These are phyloP conservation scores for Cystofilobasidium capitatum DNA, from an alignment of 768 basidiomycete species.

Conservation along the genomic window DNA sequence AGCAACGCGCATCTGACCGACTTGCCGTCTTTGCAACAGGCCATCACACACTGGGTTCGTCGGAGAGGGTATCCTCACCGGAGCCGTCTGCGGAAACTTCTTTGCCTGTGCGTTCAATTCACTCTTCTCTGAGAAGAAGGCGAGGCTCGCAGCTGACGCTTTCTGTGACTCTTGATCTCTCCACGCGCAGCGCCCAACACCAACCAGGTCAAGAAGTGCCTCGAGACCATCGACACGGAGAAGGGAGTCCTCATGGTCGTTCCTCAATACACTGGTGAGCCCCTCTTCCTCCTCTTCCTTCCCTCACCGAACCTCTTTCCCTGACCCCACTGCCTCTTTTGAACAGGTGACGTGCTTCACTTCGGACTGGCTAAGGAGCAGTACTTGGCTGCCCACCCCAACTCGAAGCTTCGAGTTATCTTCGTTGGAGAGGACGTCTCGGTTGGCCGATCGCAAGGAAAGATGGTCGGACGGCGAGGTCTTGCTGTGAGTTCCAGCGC, in stretches of 20 bases:
- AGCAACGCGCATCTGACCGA: not conserved
- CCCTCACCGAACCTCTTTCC: slow-evolving; percentile 24
- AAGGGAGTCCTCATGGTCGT: slow-evolving; percentile 6
- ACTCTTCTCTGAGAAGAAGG: not conserved
- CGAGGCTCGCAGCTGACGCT: not conserved
- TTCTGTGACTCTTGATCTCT: not conserved
- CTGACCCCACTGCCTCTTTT: no score
- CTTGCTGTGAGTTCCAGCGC: no score
- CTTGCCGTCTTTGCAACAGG: not conserved
- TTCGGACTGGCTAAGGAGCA: slow-evolving; percentile 42
- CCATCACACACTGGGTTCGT: slow-evolving; percentile 23
- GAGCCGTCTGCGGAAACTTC: slow-evolving; percentile 24
- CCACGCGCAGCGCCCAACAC: slow-evolving; percentile 21
- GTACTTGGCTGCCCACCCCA: slow-evolving; percentile 28
- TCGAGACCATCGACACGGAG: slow-evolving; percentile 24
- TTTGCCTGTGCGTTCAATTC: slow-evolving; percentile 16
- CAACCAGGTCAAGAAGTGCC: slow-evolving; percentile 25
- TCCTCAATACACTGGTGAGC: slow-evolving; percentile 2
- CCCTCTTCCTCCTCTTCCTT: not conserved
- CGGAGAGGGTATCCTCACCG: slow-evolving; percentile 18
- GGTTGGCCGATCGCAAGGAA: slow-evolving; percentile 40
- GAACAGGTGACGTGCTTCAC: slow-evolving; percentile 38
- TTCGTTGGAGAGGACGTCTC: slow-evolving; percentile 43
- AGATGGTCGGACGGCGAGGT: slow-evolving; percentile 41
- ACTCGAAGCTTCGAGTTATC: slow-evolving; percentile 34